Evolutionary conservation across 306 rosid genomes (phyloP).

Genomic region (Carpinus fangiana): DNA sequence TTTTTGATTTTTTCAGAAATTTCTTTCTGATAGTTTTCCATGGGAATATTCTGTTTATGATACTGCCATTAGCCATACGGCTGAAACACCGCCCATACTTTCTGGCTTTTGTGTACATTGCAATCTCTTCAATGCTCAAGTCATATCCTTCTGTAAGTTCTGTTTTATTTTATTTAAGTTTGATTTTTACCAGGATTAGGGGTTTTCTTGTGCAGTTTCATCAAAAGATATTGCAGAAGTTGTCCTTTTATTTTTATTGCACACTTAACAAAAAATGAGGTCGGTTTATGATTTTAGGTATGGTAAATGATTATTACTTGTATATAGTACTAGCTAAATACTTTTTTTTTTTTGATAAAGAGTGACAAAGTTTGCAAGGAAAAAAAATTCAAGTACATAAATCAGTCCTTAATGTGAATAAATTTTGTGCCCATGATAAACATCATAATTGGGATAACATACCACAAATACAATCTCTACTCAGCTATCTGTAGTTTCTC

Average conservation of each 20-base stretch:
- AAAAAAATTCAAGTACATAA: constrained; percentile 1
- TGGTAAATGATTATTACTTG: background rate
- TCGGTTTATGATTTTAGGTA: background rate
- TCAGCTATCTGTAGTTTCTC: constrained; percentile 17
- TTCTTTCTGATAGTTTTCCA: constrained; percentile 90
- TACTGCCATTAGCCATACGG: constrained; percentile 78
- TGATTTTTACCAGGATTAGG: background rate
- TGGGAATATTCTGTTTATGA: constrained; percentile 81
- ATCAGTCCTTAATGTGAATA: constrained; percentile 12
- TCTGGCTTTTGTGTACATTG: constrained; percentile 73
- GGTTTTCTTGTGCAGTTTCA: constrained; percentile 1
- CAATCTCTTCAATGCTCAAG: constrained; percentile 75
- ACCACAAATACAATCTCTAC: constrained; percentile 13
- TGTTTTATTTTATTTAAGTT: background rate
- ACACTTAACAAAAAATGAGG: background rate
- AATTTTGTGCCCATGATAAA: constrained; percentile 9
- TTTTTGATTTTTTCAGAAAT: constrained; percentile 79
- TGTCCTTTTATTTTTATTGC: background rate
- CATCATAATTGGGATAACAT: constrained; percentile 4
- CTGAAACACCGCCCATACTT: constrained; percentile 87
- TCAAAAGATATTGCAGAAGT: background rate
- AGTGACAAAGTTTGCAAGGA: background rate
- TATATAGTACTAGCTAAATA: background rate
- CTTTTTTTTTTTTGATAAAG: too few relatives aligned
- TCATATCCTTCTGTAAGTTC: constrained; percentile 83